These are phyloP conservation scores for Kazachstania kunashirensis DNA, from an alignment of 805 yeast species.

Conservation along the genomic window DNA sequence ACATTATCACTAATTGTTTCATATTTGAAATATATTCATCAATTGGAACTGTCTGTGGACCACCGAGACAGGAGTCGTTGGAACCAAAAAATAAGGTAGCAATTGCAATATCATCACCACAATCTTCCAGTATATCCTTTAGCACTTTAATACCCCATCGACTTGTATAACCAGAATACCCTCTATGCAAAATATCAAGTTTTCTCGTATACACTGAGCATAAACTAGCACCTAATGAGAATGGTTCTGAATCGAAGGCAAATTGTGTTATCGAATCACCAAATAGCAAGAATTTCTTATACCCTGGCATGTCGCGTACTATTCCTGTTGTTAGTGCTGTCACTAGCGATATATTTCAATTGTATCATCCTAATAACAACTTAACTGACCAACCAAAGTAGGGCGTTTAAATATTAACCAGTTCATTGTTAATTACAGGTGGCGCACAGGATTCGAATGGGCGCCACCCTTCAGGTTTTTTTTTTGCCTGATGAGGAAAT, in stretches of 20 bases:
- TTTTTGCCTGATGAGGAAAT: too few species aligned
- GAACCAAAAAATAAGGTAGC: constrained; percentile 70
- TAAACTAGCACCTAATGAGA: constrained; percentile 43
- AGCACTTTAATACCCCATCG: constrained; percentile 45
- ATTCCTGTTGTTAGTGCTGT: too few species aligned
- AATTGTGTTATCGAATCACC: constrained; percentile 31
- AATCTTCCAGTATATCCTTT: constrained; percentile 44
- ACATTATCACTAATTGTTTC: constrained; percentile 33
- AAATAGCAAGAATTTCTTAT: constrained; percentile 33
- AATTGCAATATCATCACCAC: constrained; percentile 33
- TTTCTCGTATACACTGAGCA: constrained; percentile 45
- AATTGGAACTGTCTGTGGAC: constrained; percentile 42
- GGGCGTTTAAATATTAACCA: too few species aligned
- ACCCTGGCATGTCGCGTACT: constrained; percentile 2
- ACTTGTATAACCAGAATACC: constrained; percentile 68
- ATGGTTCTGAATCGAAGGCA: constrained; percentile 36
- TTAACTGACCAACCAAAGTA: too few species aligned
- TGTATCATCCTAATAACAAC: too few species aligned
- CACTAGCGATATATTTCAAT: too few species aligned
- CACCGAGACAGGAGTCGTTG: constrained; percentile 52
- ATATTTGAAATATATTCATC: constrained; percentile 42
- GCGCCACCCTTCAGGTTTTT: too few species aligned
- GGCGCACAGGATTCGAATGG: too few species aligned
- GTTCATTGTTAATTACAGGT: too few species aligned
- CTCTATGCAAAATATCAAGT: constrained; percentile 63